Conservation (phyloP, 164 flowering plant species). For the Amborella trichopoda region DNA sequence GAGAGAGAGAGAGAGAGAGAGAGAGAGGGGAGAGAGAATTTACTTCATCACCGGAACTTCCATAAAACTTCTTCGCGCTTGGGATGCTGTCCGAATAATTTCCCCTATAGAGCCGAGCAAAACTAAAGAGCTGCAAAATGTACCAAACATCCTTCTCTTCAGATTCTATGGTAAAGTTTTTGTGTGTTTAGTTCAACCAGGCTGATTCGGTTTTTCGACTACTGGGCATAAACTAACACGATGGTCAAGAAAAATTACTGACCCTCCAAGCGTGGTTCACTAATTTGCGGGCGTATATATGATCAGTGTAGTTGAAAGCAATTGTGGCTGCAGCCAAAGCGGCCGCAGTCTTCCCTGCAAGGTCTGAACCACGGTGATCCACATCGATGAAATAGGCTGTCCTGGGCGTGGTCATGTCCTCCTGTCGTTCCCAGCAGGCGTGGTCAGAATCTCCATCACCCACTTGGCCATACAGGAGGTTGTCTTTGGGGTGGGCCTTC, state of each 20-base stretch:
- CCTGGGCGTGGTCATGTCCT: conserved; percentile 67
- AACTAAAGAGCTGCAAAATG: conserved; percentile 22
- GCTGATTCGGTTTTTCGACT: background rate
- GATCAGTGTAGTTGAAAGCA: conserved; percentile 24
- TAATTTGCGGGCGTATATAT: conserved; percentile 25
- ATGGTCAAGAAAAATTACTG: background rate
- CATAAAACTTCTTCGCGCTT: conserved; percentile 18
- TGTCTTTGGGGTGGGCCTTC: conserved; percentile 32
- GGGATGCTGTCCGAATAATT: conserved; percentile 20
- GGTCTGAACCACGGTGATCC: conserved; percentile 53
- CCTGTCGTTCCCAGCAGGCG: conserved; percentile 62
- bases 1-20: too few species aligned
- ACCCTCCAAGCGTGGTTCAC: conserved; percentile 48
- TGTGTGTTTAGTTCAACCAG: background rate
- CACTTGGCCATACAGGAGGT: conserved; percentile 42
- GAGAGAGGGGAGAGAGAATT: background rate
- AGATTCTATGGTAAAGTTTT: background rate
- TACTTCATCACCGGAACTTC: conserved; percentile 28
- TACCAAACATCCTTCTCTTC: background rate
- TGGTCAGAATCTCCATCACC: conserved; percentile 69
- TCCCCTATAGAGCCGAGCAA: conserved; percentile 14
- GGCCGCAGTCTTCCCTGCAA: conserved; percentile 74
- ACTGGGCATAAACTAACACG: too few species aligned
- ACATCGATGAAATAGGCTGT: conserved; percentile 27
- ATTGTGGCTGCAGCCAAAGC: conserved; percentile 66